Evolutionary conservation across 2,329 filamentous ascomycete genomes (phyloP).

Genomic region (Remersonia thermophila): DNA sequence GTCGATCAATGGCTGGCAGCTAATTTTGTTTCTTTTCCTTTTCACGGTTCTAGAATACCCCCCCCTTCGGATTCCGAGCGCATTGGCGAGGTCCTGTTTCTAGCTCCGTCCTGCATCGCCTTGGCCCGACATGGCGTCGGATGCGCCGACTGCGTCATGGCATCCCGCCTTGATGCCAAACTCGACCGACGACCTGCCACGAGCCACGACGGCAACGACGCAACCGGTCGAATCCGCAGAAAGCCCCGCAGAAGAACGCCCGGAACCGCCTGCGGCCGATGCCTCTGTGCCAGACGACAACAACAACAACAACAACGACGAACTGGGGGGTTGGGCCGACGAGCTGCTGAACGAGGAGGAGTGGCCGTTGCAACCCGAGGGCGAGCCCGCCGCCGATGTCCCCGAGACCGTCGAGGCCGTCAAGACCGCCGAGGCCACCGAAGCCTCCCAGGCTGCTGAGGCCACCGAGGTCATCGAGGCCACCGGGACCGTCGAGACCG

Average conservation of each 20-base stretch:
- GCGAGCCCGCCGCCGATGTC: constrained; percentile 8
- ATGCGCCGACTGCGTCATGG: constrained; percentile 33
- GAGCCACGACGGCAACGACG: not conserved
- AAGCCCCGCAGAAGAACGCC: not conserved
- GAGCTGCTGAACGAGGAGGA: constrained; percentile 20
- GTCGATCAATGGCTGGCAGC: too few relatives aligned
- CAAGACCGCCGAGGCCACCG: constrained; percentile 1
- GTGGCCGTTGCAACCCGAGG: constrained; percentile 12
- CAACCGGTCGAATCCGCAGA: constrained; percentile 2
- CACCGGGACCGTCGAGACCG: not conserved
- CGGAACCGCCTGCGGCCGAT: not conserved
- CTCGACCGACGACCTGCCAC: constrained; percentile 17
- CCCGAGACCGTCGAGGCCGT: constrained; percentile 1
- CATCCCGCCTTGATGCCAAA: constrained; percentile 41
- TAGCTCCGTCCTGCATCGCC: too few relatives aligned
- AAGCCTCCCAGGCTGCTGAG: too few relatives aligned
- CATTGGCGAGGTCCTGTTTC: too few relatives aligned
- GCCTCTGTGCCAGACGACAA: too few relatives aligned
- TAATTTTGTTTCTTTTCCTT: not conserved
- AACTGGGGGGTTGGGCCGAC: constrained; percentile 21
- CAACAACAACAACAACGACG: not conserved
- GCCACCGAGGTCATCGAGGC: constrained; percentile 1
- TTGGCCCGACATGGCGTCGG: constrained; percentile 27
- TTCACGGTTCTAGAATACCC: not conserved
- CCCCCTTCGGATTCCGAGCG: not conserved